Evolutionary conservation across 371 early-diverging fungal genomes (phyloP).

Genomic region (Syncephalis fuscata): DNA sequence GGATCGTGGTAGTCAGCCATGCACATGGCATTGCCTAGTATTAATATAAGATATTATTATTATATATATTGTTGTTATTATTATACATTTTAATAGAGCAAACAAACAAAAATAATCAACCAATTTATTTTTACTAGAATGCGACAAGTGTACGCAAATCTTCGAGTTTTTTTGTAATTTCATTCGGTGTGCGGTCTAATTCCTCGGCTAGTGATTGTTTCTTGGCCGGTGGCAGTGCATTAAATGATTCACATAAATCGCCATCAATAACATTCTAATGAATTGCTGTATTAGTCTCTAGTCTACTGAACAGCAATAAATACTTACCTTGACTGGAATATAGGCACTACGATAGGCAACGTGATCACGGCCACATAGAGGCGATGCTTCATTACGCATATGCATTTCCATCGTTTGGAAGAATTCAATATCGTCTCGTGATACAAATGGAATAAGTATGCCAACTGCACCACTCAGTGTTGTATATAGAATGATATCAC

Average conservation of each 20-base stretch:
- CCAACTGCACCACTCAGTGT: conserved; percentile 74
- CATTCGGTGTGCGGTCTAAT: conserved; percentile 70
- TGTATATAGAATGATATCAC: conserved; percentile 72
- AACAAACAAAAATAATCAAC: no score
- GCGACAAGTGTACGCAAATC: conserved; percentile 52
- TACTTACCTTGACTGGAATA: conserved; percentile 46
- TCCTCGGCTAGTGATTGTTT: conserved; percentile 66
- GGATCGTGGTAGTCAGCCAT: conserved; percentile 28
- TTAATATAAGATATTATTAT: not conserved
- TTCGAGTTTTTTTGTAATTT: conserved; percentile 86
- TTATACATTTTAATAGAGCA: no score
- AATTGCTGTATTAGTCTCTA: not conserved
- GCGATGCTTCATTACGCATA: conserved; percentile 58
- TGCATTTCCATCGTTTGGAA: conserved; percentile 86
- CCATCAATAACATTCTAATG: conserved; percentile 78
- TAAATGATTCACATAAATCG: conserved; percentile 78
- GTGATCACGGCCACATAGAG: conserved; percentile 83
- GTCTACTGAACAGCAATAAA: not conserved
- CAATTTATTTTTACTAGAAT: conserved; percentile 14
- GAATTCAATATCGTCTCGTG: conserved; percentile 83
- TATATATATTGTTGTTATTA: no score
- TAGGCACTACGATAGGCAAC: conserved; percentile 63
- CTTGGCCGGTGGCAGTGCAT: conserved; percentile 44
- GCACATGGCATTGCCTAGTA: not conserved
- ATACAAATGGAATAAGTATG: conserved; percentile 67